Evolutionary conservation across 2,329 filamentous ascomycete genomes (phyloP).

Genomic region (Verticillium nubilum): DNA sequence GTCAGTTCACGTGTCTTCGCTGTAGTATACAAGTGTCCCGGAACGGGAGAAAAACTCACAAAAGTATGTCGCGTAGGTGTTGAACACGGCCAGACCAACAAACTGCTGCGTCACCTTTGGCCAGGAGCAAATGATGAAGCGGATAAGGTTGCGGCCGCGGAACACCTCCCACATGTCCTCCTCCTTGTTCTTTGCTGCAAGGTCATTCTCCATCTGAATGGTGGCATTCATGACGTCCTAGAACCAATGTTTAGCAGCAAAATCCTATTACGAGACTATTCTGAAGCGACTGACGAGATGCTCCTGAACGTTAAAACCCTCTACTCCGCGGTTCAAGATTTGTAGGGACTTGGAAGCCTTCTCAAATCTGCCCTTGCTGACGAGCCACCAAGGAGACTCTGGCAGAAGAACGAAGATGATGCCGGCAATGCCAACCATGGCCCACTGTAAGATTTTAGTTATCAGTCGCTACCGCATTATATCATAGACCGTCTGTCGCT

Average conservation of each 20-base stretch:
- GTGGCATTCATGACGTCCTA: slow-evolving; percentile 28
- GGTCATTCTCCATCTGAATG: slow-evolving; percentile 22
- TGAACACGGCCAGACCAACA: slow-evolving; percentile 30
- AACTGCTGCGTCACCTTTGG: slow-evolving; percentile 33
- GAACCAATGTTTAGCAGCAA: not conserved
- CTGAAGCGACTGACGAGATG: slow-evolving; percentile 19
- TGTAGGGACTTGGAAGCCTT: slow-evolving; percentile 23
- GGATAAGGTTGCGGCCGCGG: slow-evolving; percentile 27
- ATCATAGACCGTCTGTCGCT: not conserved
- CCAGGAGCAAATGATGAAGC: slow-evolving; percentile 31
- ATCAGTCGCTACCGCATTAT: not conserved
- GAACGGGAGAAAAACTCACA: slow-evolving; percentile 15
- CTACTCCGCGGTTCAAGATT: slow-evolving; percentile 18
- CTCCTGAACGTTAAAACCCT: slow-evolving; percentile 25
- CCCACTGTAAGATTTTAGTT: slow-evolving; percentile 23
- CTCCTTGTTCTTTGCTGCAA: slow-evolving; percentile 21
- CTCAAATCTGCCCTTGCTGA: slow-evolving; percentile 22
- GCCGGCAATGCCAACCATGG: slow-evolving; percentile 30
- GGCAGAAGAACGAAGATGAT: slow-evolving; percentile 29
- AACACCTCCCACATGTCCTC: slow-evolving; percentile 26
- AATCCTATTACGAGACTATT: not conserved
- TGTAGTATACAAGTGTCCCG: not conserved
- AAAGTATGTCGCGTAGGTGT: slow-evolving; percentile 32
- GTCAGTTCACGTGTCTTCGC: not conserved
- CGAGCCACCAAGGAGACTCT: slow-evolving; percentile 32